These are phyloP conservation scores for Boehmeria nivea DNA, from an alignment of 306 rosid genomes.

Conservation along the genomic window DNA sequence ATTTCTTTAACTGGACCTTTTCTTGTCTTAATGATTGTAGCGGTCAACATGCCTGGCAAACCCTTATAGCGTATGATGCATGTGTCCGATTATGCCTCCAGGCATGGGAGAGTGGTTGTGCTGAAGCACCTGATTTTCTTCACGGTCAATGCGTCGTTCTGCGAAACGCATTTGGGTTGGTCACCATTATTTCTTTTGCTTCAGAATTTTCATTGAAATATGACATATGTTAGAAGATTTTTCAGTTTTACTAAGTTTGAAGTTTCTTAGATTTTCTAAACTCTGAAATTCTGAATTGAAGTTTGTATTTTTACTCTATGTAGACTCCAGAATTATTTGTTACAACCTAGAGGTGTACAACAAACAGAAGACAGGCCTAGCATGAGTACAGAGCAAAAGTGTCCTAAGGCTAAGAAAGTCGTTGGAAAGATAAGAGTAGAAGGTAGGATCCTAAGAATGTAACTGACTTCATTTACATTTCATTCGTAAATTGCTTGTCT, in stretches of 20 bases:
- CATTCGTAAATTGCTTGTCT: too few relatives aligned
- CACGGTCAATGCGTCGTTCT: conserved; percentile 73
- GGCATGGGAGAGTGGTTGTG: conserved; percentile 88
- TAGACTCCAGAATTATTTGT: conserved; percentile 75
- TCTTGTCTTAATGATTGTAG: conserved; percentile 41
- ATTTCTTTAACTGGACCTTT: conserved; percentile 10
- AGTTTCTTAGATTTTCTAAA: conserved; percentile 9
- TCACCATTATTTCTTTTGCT: conserved; percentile 10
- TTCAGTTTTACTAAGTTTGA: not conserved
- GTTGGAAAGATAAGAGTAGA: conserved; percentile 90
- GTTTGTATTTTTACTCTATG: conserved; percentile 4
- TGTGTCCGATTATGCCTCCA: conserved; percentile 88
- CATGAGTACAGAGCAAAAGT: conserved; percentile 54
- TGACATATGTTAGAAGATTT: not conserved
- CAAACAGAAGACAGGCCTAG: conserved; percentile 43
- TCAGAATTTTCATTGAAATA: not conserved
- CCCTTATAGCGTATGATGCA: conserved; percentile 87
- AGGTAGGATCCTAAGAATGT: conserved; percentile 47
- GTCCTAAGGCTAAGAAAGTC: conserved; percentile 59
- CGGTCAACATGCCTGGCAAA: conserved; percentile 92
- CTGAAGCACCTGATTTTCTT: conserved; percentile 84
- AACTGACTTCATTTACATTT: too few relatives aligned
- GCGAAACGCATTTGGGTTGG: conserved; percentile 91
- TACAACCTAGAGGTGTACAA: conserved; percentile 64
- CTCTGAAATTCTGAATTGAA: conserved; percentile 8